Percentiles rank a stretch among this genome's conserved stretches.
phyloP scores from a whole-genome alignment of 2,329 filamentous ascomycete species.

The Apiospora kogelbergensis region DNA sequence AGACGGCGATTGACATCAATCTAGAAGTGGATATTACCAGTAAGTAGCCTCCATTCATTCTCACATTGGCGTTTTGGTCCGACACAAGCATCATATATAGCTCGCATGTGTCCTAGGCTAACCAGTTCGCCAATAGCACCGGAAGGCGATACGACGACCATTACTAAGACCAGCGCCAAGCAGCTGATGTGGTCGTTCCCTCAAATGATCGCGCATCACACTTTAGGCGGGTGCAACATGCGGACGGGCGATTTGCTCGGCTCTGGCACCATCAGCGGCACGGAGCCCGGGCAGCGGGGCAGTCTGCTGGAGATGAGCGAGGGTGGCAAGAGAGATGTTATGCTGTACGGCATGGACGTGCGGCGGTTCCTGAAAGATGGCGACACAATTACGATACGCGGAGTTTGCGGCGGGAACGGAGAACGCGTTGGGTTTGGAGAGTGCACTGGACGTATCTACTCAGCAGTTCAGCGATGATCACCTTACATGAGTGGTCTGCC shows the following conservation, averaged over 20 bases:
- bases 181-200: slow-evolving; percentile 80
- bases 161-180: slow-evolving; percentile 60
- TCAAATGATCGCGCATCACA: slow-evolving; percentile 81
- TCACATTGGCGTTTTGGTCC: background rate
- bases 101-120: background rate
- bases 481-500: too few relatives aligned
- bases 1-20: slow-evolving; percentile 67
- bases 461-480: slow-evolving; percentile 9
- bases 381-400: slow-evolving; percentile 42
- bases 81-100: background rate
- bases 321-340: slow-evolving; percentile 43
- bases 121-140: slow-evolving; percentile 30
- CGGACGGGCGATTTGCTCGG: slow-evolving; percentile 73
- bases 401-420: slow-evolving; percentile 34
- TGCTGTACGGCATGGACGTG: slow-evolving; percentile 39
- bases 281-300: slow-evolving; percentile 37
- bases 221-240: slow-evolving; percentile 73
- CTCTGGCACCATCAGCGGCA: slow-evolving; percentile 70
- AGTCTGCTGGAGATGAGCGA: slow-evolving; percentile 46
- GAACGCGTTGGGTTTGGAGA: slow-evolving; percentile 44
- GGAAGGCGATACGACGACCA: slow-evolving; percentile 51
- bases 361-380: slow-evolving; percentile 47
- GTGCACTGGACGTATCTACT: slow-evolving; percentile 36
- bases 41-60: slow-evolving; percentile 30
- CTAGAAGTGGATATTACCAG: slow-evolving; percentile 65